A percentile compares a stretch with the other conserved stretches of the same genome.
Conservation (phyloP, 2,329 filamentous ascomycete genomes). For the Hymenoscyphus fructigenus region DNA sequence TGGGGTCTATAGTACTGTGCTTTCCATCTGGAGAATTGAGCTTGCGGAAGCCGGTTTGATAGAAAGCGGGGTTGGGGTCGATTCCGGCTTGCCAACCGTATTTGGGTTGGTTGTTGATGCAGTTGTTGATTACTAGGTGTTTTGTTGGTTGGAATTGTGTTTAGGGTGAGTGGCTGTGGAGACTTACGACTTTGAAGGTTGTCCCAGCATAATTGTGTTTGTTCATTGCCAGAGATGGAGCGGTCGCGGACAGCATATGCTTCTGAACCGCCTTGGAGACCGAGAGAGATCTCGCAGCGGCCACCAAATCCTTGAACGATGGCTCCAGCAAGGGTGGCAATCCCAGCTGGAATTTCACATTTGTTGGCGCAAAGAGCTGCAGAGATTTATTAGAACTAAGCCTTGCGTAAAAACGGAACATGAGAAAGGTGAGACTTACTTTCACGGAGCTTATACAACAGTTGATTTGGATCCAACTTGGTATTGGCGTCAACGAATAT, state of each 20-base stretch:
- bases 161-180: background rate
- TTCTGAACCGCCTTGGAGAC: conserved; percentile 3
- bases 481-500: background rate
- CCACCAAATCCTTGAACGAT: background rate
- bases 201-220: background rate
- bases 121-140: conserved; percentile 1
- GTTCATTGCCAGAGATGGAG: background rate
- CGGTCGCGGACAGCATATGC: conserved; percentile 2
- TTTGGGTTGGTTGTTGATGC: conserved; percentile 2
- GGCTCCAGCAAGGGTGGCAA: conserved; percentile 1
- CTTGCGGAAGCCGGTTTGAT: conserved; percentile 5
- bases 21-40: conserved; percentile 1
- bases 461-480: background rate
- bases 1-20: background rate
- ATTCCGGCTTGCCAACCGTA: conserved; percentile 5
- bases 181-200: background rate
- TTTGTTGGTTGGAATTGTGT: no score
- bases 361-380: conserved; percentile 1
- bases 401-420: no score
- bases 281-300: conserved; percentile 7
- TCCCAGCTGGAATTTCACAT: conserved; percentile 1
- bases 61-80: conserved; percentile 7
- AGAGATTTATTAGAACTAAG: no score
- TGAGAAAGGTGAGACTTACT: background rate
- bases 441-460: background rate